Base-by-base conservation (phyloP, 495 filamentous ascomycete genomes). In the Durotheca rogersii region DNA sequence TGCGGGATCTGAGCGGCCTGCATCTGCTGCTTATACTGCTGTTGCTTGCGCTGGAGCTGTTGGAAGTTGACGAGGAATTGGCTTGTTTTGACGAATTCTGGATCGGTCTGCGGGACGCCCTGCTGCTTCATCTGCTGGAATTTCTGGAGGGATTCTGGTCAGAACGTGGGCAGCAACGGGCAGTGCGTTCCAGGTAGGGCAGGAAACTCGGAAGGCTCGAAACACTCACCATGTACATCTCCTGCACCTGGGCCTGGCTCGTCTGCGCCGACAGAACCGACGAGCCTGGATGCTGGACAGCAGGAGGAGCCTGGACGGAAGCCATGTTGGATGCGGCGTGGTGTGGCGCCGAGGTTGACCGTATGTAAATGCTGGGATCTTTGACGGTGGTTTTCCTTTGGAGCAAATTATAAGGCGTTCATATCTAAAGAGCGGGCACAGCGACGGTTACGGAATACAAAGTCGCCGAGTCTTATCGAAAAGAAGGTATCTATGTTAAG, bases 61-160 rank as follows among this genome's bases (percentile, higher is more conserved):
- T 88, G 83, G 18, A 93, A 71, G 16, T 74, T 74, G 10, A 74
- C 56, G 14, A 95, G 77, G 20, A 90, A 75, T 16, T 82, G 75
- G 38, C 85, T 81, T 10, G 80, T 78, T 69, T 89, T 91, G 42
- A 86, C 70, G 59, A 84, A 87, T 64, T 95, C 90, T 27, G 90
- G 89, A 61, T 95, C 86, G 50, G 76, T 83, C 45, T 80, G 77
- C 11, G 82, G 77, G 12, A 91, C 82, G 27, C 88, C 87, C 50
- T 83, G 74, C 19, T 81, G 73, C 73, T 88, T 87, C 83, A 96
- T 84, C 67, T 87, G 83, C 53, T 86, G 81, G 61, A 80, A 92
- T 71, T 86, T 89, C 89, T 95, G n/a, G n/a, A n/a, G n/a, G n/a
- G n/a, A 62, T 27, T 32, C 9, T 9, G 33, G 20, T 6, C 29